These are phyloP conservation scores for Metarhizium robertsii DNA, from an alignment of 2,329 filamentous ascomycete species.

Conservation along the genomic window DNA sequence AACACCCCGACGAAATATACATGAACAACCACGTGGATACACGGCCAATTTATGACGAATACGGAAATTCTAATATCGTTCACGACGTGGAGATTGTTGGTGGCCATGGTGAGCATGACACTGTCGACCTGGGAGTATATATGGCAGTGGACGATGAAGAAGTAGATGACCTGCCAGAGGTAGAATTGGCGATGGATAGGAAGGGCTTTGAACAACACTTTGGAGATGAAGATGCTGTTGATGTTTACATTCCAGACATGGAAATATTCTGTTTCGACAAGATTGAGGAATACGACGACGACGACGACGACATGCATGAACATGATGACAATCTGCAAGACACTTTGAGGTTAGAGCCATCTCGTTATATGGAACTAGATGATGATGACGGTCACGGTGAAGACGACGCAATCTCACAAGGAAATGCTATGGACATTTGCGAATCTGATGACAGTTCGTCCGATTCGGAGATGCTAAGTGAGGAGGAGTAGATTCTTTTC, in stretches of 20 bases:
- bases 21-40: constrained; percentile 13
- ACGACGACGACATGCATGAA: background rate
- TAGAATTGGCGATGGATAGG: constrained; percentile 21
- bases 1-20: constrained; percentile 5
- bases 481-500: background rate
- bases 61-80: constrained; percentile 15
- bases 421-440: background rate
- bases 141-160: constrained; percentile 16
- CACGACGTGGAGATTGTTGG: constrained; percentile 18
- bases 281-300: constrained; percentile 3
- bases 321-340: background rate
- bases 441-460: background rate
- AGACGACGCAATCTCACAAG: background rate
- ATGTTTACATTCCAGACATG: constrained; percentile 17
- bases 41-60: constrained; percentile 11
- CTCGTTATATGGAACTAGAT: background rate
- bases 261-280: constrained; percentile 5
- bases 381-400: too few relatives aligned
- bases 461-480: background rate
- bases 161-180: constrained; percentile 15
- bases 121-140: constrained; percentile 22
- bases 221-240: constrained; percentile 12
- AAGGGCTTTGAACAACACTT: constrained; percentile 17
- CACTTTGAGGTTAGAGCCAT: background rate
- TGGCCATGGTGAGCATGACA: background rate